Percentiles rank a stretch among this genome's conserved stretches.
phyloP scores from a whole-genome alignment of 768 basidiomycete genomes.

The Russula brevipes region DNA sequence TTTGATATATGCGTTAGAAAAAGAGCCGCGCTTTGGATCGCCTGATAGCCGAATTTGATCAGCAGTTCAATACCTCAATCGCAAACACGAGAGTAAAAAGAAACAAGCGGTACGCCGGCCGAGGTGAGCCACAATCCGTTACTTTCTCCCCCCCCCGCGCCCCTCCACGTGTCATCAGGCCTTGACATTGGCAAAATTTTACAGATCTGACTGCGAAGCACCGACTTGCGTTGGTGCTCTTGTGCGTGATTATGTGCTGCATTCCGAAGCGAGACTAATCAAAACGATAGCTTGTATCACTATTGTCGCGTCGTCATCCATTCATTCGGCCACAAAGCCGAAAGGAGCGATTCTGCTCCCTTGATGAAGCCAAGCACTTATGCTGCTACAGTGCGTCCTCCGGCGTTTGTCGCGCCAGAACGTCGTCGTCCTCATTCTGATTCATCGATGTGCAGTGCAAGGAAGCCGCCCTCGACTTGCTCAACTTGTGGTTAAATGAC shows the following conservation, averaged over 20 bases:
- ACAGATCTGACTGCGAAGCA: constrained; percentile 16
- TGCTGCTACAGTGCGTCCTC: constrained; percentile 8
- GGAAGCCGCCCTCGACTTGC: constrained; percentile 18
- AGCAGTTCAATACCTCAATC: constrained; percentile 11
- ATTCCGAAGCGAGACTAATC: neutral
- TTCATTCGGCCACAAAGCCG: constrained; percentile 23
- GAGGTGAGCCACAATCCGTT: neutral
- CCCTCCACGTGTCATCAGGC: too few relatives aligned
- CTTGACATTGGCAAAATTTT: neutral
- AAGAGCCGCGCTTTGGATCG: constrained; percentile 18
- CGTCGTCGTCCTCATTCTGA: neutral
- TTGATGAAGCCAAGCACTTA: constrained; percentile 11
- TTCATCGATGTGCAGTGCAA: constrained; percentile 11
- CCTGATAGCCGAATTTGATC: constrained; percentile 7
- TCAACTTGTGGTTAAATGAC: constrained; percentile 16
- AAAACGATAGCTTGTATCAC: constrained; percentile 11
- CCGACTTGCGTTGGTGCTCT: constrained; percentile 20
- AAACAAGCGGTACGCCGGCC: constrained; percentile 4
- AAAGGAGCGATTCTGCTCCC: neutral
- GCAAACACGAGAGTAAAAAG: constrained; percentile 16
- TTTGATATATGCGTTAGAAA: constrained; percentile 4
- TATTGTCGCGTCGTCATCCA: constrained; percentile 24
- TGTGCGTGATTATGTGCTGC: constrained; percentile 5
- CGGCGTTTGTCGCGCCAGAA: neutral
- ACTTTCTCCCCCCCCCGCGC: too few relatives aligned